Conservation (phyloP, 257 asterid genomes). For the Penstemon barbatus region DNA sequence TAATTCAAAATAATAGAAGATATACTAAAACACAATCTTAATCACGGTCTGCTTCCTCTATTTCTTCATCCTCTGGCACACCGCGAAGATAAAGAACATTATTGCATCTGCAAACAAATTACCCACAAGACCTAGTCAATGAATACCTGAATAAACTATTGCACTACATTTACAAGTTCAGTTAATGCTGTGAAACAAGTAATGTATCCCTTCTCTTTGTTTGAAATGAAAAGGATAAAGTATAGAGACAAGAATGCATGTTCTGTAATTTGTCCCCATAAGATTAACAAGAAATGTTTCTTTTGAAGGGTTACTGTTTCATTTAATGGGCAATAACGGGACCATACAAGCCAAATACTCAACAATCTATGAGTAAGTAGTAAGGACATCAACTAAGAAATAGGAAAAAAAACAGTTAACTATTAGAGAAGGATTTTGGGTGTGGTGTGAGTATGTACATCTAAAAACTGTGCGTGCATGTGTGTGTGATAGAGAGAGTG, state of each 20-base stretch:
- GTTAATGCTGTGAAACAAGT: not conserved
- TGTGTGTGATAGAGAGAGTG: too few relatives aligned
- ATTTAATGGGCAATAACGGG: not conserved
- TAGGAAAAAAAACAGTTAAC: not conserved
- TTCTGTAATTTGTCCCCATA: not conserved
- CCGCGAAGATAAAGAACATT: conserved; percentile 55
- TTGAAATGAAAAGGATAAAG: too few relatives aligned
- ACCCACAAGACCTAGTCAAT: not conserved
- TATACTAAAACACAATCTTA: conserved; percentile 17
- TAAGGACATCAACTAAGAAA: not conserved
- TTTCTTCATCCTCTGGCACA: conserved; percentile 53
- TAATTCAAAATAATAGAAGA: not conserved
- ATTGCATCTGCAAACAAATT: conserved; percentile 41
- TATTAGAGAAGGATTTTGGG: not conserved
- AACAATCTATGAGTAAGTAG: not conserved
- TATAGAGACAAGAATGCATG: not conserved
- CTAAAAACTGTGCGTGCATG: too few relatives aligned
- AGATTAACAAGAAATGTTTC: not conserved
- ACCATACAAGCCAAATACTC: not conserved
- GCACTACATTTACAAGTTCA: not conserved
- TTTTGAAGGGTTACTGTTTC: not conserved
- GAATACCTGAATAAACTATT: not conserved
- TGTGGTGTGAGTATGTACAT: too few relatives aligned
- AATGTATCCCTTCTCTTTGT: not conserved
- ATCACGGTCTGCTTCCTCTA: conserved; percentile 42